Base-by-base conservation (phyloP, 1,139 yeast species). In the Kodamaea derodonti region DNA sequence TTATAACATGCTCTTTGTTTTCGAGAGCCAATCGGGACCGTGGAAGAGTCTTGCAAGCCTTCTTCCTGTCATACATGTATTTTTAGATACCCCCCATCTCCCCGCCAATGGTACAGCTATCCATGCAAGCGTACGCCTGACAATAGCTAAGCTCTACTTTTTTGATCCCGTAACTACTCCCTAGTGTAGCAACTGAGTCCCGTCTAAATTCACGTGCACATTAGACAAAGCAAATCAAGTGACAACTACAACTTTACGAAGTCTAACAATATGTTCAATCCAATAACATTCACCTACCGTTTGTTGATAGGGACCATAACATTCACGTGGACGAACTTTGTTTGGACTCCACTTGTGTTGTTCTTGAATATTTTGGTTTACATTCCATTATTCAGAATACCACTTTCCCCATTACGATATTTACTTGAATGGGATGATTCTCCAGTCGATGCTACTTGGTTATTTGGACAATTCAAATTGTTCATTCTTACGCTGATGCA, bases 351-450 rank as follows among this genome's bases (percentile, higher is more conserved):
- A 3, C 5, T 39, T 3, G 15, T 31, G 16, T 35, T 45, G 3
- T 35, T 42, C 24, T 20, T 45, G 20, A 32, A 38, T 20, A 41
- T 46, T 11, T 31, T 41, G 30, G 27, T 46, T 7, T 46, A 45
- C 29, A 42, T 42, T 5, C 44, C 47, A 12, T 42, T 46, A 18
- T 23, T 46, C 16, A 31, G 30, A 29, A 34, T 45, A 16, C 50
- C 50, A 2, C 27, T 46, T 4, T 40, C 29, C 4, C 49, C 49
- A 7, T 23, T 45, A 24, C 27, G 24, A 20, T 46, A 46, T 37
- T 14, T 46, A 4, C 38, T 46, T 14, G 44, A 40, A 24, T 37
- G 45, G 29, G 33, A 40, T 4, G 43, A 40, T 13, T 16, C 32
- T 10, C 28, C 28, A 9, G 33, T 38, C 16, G 27, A 37, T 23